Base-by-base conservation (phyloP, 2,329 filamentous ascomycete species). In the Penicillium sp. region DNA sequence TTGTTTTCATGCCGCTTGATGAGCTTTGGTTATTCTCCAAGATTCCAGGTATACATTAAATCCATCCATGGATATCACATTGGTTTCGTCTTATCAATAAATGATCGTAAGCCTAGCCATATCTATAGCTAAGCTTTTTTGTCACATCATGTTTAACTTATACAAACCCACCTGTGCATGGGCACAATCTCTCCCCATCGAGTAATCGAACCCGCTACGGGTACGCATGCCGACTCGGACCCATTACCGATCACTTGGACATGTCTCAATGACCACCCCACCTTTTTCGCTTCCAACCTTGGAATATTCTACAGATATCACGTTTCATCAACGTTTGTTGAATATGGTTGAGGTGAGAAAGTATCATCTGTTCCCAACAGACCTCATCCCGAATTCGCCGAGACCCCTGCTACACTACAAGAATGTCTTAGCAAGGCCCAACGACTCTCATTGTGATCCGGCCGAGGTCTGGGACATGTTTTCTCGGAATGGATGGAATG, bases 361-460 rank as follows among this genome's bases (percentile, higher is more conserved):
- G 11, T 70, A 69, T 48, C 48, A 60, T 38, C 72, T 82, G 4
- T 67, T 67, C 0, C 76, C 78, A 1, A 80, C 78, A 10, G 54
- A 65, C 3, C 73, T 80, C 5, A 72, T 82, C 11, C 80, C 80
- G 18, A 82, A 82, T 65, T 84, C 76, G 46, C 81, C 74, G 49
- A 70, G 77, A 7, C 79, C 81, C 1, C 67, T 85, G 0, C 71
- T 85, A 4, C 81, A 83, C 67, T 84, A 84, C 61, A 76, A 74
- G 1, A 70, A 73, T 27, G 67, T 80, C 3, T 69, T 80, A 0
- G 46, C 65, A 14, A 47, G 38, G 8, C 11, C 41, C 2, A 31
- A 38, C 31, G 16, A 21, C 13, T 38, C 39, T 18, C 18, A 55
- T 16, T 55, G 47, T 22, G 46, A 67, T 18, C 55, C 72, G 7